A percentile compares a stretch with the other conserved stretches of the same genome.
These are phyloP conservation scores for Scopulariopsis brevicaulis DNA, from an alignment of 2,329 filamentous ascomycete species.

Conservation along the genomic window DNA sequence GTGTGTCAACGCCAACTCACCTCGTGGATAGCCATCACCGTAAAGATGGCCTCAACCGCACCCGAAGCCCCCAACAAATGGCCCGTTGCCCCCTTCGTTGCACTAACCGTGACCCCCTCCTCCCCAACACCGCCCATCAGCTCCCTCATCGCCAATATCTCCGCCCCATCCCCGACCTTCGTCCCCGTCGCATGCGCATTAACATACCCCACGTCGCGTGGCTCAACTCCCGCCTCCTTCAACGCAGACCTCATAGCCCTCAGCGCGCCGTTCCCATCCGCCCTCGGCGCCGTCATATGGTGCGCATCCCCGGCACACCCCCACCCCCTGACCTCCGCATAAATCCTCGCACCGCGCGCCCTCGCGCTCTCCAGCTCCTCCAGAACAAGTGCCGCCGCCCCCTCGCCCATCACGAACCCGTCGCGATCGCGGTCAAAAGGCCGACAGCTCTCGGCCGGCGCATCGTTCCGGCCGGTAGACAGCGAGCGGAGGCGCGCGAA, in stretches of 20 bases:
- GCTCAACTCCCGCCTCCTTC: constrained; percentile 56
- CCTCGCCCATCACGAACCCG: constrained; percentile 90
- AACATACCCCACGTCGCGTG: constrained; percentile 71
- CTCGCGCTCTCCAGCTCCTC: constrained; percentile 88
- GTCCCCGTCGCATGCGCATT: constrained; percentile 95
- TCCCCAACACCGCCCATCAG: constrained; percentile 62
- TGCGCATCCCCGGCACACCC: constrained; percentile 83
- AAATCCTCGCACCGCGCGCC: constrained; percentile 65
- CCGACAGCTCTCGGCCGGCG: constrained; percentile 60
- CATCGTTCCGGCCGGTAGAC: constrained; percentile 67
- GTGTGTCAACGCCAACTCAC: constrained; percentile 39
- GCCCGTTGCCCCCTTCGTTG: constrained; percentile 87
- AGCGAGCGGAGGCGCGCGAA: constrained; percentile 83
- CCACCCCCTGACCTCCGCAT: constrained; percentile 83
- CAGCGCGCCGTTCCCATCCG: constrained; percentile 71
- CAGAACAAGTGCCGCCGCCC: constrained; percentile 75
- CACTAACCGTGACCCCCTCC: constrained; percentile 67
- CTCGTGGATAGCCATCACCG: constrained; percentile 66
- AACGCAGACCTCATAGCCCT: constrained; percentile 80
- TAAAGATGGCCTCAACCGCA: constrained; percentile 80
- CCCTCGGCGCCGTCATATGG: constrained; percentile 84
- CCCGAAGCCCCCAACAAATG: constrained; percentile 88
- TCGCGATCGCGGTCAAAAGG: constrained; percentile 73
- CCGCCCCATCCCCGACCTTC: constrained; percentile 72
- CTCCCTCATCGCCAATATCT: constrained; percentile 70